Evolutionary conservation across 305 asterid species (phyloP).

Genomic region (Fraxinus dipetala): DNA sequence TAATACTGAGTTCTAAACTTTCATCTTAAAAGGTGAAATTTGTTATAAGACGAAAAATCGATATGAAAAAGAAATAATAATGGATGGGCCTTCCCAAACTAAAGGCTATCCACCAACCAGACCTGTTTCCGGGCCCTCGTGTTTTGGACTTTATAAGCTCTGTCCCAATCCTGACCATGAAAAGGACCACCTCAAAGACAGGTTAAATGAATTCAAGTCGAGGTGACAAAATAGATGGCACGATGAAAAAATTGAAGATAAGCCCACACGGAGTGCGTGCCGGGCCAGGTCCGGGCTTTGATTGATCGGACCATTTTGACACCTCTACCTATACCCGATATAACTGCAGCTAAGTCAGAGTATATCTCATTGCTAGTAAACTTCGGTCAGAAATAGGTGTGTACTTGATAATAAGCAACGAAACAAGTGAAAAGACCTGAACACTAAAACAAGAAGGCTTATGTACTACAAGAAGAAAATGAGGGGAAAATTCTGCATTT

Average conservation of each 20-base stretch:
- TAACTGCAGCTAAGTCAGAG: background rate
- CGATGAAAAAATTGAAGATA: background rate
- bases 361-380: background rate
- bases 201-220: background rate
- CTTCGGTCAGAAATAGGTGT: background rate
- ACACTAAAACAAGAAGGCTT: background rate
- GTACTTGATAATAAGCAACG: background rate
- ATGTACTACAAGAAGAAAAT: background rate
- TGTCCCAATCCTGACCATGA: constrained; percentile 10
- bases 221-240: background rate
- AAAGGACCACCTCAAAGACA: constrained; percentile 31
- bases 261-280: background rate
- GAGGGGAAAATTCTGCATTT: background rate
- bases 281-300: background rate
- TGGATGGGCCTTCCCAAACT: constrained; percentile 22
- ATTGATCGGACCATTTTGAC: background rate
- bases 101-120: constrained; percentile 11
- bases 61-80: background rate
- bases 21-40: background rate
- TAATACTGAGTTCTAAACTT: background rate
- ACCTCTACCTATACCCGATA: background rate
- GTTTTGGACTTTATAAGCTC: constrained; percentile 24
- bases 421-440: background rate
- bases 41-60: background rate
- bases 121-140: constrained; percentile 32